These are phyloP conservation scores for Phialophora macrospora DNA, from an alignment of 2,329 filamentous ascomycete species.

Conservation along the genomic window DNA sequence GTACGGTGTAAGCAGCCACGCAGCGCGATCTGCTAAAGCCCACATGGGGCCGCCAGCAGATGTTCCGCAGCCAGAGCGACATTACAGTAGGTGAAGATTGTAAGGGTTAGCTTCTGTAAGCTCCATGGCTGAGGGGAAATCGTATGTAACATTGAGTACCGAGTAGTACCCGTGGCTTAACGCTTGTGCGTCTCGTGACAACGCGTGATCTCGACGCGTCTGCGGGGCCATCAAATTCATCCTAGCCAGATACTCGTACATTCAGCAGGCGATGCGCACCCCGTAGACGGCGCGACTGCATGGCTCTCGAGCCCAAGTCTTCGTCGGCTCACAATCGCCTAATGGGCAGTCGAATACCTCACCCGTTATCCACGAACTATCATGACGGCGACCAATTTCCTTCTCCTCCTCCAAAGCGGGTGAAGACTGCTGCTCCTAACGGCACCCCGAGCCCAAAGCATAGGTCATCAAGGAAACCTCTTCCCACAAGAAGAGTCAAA, in stretches of 20 bases:
- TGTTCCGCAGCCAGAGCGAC: background rate
- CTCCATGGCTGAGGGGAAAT: background rate
- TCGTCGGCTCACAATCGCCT: slow-evolving; percentile 39
- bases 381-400: slow-evolving; percentile 41
- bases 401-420: slow-evolving; percentile 40
- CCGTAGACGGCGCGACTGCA: background rate
- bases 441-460: slow-evolving; percentile 29
- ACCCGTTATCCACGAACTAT: slow-evolving; percentile 42
- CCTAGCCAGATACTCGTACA: background rate
- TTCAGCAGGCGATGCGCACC: background rate
- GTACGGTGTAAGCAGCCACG: background rate
- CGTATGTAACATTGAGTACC: no score
- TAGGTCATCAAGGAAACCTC: slow-evolving; percentile 24
- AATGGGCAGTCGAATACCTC: slow-evolving; percentile 40
- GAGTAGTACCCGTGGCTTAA: background rate
- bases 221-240: background rate
- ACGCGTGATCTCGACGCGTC: background rate
- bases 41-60: no score
- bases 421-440: slow-evolving; percentile 31
- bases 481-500: slow-evolving; percentile 25
- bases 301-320: slow-evolving; percentile 31
- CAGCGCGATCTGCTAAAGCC: background rate
- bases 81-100: background rate
- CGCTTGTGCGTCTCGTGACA: background rate
- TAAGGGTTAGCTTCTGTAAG: no score